Base-by-base conservation (phyloP, 192 early-diverging fungal genomes). In the Coemansia sp. region DNA sequence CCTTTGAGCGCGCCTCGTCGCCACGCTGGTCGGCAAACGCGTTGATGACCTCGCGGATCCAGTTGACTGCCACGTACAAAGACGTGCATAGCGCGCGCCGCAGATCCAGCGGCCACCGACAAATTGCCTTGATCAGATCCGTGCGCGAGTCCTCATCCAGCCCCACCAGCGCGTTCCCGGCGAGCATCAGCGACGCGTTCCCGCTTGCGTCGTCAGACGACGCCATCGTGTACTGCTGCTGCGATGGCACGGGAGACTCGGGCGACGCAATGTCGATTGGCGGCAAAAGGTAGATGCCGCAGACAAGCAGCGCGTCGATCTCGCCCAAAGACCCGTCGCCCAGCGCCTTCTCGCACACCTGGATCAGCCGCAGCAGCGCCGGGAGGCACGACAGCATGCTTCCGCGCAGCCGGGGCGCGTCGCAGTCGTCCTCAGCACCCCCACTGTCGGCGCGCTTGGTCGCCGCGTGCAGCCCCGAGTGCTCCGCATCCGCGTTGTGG, bases 11-110 rank as follows among this genome's bases (percentile, higher is more conserved):
- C 2, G 74, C 65, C 23, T 74, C 80, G 1, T 42, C 22, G 0
- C 52, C 16, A 16, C 38, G 48, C 59, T 82, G 74, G 52, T 71
- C 71, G 6, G 80, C 70, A 60, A 89, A 92, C 6, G 87, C 83
- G 42, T 88, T 91, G 23, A 88, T 65, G 6, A 85, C 54, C 56
- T 91, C 89, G 21, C 88, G 85, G 44, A 86, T 59, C 89, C 89
- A 89, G 67, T 63, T 67, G 21, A 50, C 67, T 1, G 70, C 56
- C 35, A 59, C 55, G 9, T 67, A 67, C 7, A 70, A 66, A 43
- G 69, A 65, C 10, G 77, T 64, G 61, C 77, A 80, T 16, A 69
- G 30, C 4, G 60, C 44, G 23, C 60, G 67, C 1, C 67, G 74
- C 25, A 67, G 52, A 9, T 67, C 61, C 6, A 55, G 40, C 27